These are phyloP conservation scores for Suhomyces chickasaworum DNA, from an alignment of 1,139 yeast genomes.

Conservation along the genomic window DNA sequence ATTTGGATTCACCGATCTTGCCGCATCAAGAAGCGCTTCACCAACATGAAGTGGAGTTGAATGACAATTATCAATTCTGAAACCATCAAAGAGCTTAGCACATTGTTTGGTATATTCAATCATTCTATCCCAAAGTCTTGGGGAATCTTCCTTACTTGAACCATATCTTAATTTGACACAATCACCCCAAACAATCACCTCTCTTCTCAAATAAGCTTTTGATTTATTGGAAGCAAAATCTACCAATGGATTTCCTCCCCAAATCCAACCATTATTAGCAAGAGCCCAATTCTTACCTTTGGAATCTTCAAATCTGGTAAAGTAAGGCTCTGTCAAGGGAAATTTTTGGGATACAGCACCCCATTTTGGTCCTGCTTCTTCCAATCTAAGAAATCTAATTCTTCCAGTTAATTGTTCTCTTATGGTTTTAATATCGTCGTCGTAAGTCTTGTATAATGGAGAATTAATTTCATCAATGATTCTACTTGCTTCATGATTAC, in stretches of 20 bases:
- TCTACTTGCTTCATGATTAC: slow-evolving; percentile 46
- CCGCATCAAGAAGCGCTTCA: slow-evolving; percentile 82
- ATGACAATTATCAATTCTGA: slow-evolving; percentile 93
- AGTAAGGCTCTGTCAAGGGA: slow-evolving; percentile 85
- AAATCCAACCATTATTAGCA: slow-evolving; percentile 98
- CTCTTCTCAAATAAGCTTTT: slow-evolving; percentile 83
- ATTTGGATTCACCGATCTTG: slow-evolving; percentile 81
- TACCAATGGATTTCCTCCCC: slow-evolving; percentile 93
- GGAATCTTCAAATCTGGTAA: slow-evolving; percentile 62
- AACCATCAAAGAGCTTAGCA: slow-evolving; percentile 83
- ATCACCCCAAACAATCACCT: slow-evolving; percentile 97
- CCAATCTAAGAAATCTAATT: slow-evolving; percentile 73
- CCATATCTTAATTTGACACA: slow-evolving; percentile 95
- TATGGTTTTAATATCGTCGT: slow-evolving; percentile 67
- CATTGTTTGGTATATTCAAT: slow-evolving; percentile 68
- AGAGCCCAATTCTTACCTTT: slow-evolving; percentile 67
- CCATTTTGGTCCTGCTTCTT: slow-evolving; percentile 73
- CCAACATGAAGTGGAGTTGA: slow-evolving; percentile 97
- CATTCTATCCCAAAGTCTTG: slow-evolving; percentile 89
- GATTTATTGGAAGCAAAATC: slow-evolving; percentile 86
- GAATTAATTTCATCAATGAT: slow-evolving; percentile 78
- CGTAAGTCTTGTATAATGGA: slow-evolving; percentile 73
- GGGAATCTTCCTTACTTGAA: slow-evolving; percentile 72
- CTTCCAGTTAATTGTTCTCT: slow-evolving; percentile 72
- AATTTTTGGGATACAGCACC: slow-evolving; percentile 57